Evolutionary conservation across 768 basidiomycete genomes (phyloP).

Genomic region (Mycena venus): DNA sequence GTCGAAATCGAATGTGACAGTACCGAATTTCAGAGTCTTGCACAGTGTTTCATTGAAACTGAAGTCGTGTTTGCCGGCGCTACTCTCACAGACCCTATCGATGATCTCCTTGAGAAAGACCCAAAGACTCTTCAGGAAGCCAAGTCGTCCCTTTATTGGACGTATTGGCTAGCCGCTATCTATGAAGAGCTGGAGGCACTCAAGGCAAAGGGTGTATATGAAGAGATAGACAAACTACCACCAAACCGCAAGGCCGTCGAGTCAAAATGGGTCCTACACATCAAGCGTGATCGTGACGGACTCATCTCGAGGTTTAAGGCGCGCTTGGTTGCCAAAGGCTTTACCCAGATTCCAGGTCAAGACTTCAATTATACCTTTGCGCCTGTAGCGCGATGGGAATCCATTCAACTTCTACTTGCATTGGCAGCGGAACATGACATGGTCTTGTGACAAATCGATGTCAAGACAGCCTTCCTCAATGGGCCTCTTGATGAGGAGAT

Average conservation of each 20-base stretch:
- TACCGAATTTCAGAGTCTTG: not conserved
- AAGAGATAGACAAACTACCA: constrained; percentile 31
- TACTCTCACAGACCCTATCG: constrained; percentile 25
- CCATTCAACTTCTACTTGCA: constrained; percentile 35
- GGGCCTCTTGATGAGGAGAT: constrained; percentile 27
- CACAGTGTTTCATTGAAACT: constrained; percentile 9
- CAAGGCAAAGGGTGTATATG: constrained; percentile 33
- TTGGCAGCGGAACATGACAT: constrained; percentile 40
- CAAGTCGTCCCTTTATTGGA: constrained; percentile 38
- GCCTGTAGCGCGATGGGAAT: too few species aligned
- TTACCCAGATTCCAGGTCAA: constrained; percentile 45
- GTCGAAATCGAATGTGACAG: constrained; percentile 9
- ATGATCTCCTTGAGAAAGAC: constrained; percentile 23
- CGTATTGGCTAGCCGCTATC: constrained; percentile 28
- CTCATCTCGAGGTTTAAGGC: constrained; percentile 18
- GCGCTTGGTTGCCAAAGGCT: constrained; percentile 26
- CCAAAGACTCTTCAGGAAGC: constrained; percentile 33
- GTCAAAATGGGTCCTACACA: constrained; percentile 33
- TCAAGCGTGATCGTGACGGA: constrained; percentile 25
- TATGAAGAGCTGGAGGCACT: constrained; percentile 39
- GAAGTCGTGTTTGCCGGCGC: constrained; percentile 15
- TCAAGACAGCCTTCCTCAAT: constrained; percentile 50
- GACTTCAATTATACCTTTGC: too few species aligned
- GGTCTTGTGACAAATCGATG: constrained; percentile 47
- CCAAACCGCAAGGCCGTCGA: constrained; percentile 19